These are phyloP conservation scores for Rhytidiadelphus loreus DNA, from an alignment of 225 moss, liverwort and hornwort species.

Conservation along the genomic window DNA sequence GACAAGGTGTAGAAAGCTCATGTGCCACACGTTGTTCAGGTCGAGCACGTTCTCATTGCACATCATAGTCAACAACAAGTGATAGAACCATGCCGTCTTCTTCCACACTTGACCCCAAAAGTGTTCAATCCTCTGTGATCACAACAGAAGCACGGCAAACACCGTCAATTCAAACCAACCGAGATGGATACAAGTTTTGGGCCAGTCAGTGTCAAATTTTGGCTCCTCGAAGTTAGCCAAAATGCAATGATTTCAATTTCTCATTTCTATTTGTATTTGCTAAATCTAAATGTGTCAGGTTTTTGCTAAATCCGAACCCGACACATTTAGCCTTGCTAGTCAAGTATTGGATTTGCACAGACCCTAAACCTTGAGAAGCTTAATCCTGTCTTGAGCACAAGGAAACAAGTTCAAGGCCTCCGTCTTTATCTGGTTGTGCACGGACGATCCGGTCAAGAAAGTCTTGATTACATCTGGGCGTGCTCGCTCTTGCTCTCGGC, in stretches of 20 bases:
- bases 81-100: neutral
- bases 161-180: neutral
- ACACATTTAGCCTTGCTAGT: neutral
- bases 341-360: neutral
- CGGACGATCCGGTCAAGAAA: neutral
- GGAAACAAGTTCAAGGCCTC: neutral
- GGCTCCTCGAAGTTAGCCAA: neutral
- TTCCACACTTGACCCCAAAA: neutral
- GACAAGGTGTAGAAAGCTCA: neutral
- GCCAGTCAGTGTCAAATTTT: neutral
- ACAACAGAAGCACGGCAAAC: neutral
- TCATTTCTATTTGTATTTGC: neutral
- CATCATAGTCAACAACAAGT: neutral
- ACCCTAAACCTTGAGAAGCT: neutral
- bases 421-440: neutral
- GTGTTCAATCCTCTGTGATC: neutral
- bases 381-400: neutral
- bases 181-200: neutral
- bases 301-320: neutral
- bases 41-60: neutral
- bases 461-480: neutral
- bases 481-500: neutral
- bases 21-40: neutral
- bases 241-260: neutral
- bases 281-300: neutral